phyloP scores from a whole-genome alignment of 371 early-diverging fungal genomes.

The Zychaea mexicana region DNA sequence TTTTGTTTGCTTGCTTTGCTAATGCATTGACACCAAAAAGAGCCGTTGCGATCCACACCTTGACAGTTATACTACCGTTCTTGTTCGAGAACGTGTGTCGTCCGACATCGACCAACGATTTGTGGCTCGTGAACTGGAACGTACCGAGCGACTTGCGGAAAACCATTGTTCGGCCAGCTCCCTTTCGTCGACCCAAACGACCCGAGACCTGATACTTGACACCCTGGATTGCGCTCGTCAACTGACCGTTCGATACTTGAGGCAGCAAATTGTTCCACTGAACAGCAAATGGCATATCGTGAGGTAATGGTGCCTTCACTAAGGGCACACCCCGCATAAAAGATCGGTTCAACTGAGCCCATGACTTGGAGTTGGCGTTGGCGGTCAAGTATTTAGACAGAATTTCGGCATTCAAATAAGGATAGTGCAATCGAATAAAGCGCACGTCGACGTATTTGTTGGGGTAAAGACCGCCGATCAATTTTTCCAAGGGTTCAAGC shows the following conservation, averaged over 20 bases:
- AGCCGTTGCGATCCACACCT: conserved; percentile 55
- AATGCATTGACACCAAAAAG: conserved; percentile 53
- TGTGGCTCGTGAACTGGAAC: conserved; percentile 53
- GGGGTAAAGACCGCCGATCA: conserved; percentile 42
- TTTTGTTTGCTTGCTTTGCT: conserved; percentile 33
- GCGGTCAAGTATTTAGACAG: conserved; percentile 51
- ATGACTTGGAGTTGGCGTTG: conserved; percentile 37
- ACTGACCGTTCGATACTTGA: conserved; percentile 40
- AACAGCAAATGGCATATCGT: conserved; percentile 48
- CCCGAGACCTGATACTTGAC: conserved; percentile 55
- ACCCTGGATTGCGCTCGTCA: conserved; percentile 54
- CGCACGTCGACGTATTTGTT: conserved; percentile 49
- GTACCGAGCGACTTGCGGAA: conserved; percentile 53
- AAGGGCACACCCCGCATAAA: conserved; percentile 48
- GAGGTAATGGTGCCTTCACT: conserved; percentile 53
- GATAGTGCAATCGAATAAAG: conserved; percentile 45
- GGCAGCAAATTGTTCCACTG: conserved; percentile 53
- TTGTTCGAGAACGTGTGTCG: conserved; percentile 55
- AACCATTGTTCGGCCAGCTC: conserved; percentile 42
- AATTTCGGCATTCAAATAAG: conserved; percentile 58
- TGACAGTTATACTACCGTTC: conserved; percentile 57
- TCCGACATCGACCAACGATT: conserved; percentile 51
- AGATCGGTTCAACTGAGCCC: conserved; percentile 44
- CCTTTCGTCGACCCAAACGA: conserved; percentile 51
- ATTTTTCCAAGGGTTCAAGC: conserved; percentile 46